phyloP scores from a whole-genome alignment of 345 rosid species.

The Punica granatum region DNA sequence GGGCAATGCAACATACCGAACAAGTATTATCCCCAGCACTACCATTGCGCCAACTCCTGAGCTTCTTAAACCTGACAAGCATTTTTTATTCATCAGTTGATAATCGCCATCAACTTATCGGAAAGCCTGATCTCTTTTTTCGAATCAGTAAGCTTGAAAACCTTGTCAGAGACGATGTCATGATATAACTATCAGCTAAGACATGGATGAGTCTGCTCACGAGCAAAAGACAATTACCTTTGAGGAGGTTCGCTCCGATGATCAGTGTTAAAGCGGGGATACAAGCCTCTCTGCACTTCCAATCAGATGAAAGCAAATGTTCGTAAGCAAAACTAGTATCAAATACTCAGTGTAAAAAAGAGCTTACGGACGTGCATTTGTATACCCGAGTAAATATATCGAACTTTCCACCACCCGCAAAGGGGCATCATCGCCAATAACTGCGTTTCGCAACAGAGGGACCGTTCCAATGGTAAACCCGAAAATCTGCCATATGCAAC shows the following conservation, averaged over 20 bases:
- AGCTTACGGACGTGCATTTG: too few species aligned
- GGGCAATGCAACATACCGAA: slow-evolving; percentile 18
- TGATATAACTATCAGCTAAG: too few species aligned
- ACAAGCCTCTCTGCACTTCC: slow-evolving; percentile 32
- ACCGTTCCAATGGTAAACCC: slow-evolving; percentile 31
- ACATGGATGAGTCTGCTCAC: background rate
- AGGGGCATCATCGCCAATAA: slow-evolving; percentile 33
- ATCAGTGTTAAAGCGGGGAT: slow-evolving; percentile 32
- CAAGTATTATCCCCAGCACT: slow-evolving; percentile 15
- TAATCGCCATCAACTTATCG: too few species aligned
- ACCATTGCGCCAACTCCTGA: slow-evolving; percentile 7
- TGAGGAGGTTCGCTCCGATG: slow-evolving; percentile 40
- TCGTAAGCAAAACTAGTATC: too few species aligned
- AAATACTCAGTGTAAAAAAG: too few species aligned
- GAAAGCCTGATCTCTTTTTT: background rate
- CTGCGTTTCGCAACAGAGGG: slow-evolving; percentile 19
- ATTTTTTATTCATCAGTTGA: too few species aligned
- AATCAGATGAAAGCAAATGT: too few species aligned
- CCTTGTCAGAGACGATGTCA: too few species aligned
- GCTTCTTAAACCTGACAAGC: slow-evolving; percentile 14
- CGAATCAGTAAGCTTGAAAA: background rate
- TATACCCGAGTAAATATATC: slow-evolving; percentile 30
- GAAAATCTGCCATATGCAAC: slow-evolving; percentile 17
- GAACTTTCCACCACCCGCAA: slow-evolving; percentile 27
- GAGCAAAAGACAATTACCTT: slow-evolving; percentile 12